phyloP scores from a whole-genome alignment of 1,139 yeast species.

The Blastobotrys indianensis region DNA sequence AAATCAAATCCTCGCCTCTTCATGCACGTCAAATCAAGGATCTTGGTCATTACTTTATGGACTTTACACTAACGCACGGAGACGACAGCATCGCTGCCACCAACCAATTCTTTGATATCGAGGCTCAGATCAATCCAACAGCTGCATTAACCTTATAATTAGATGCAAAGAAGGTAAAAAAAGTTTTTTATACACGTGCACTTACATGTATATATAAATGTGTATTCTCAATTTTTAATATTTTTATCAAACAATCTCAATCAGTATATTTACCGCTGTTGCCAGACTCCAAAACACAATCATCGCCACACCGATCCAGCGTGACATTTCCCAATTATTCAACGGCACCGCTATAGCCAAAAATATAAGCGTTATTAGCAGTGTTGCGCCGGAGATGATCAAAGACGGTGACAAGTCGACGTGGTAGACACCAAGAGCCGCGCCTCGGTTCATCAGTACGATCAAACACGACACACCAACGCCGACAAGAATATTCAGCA shows the following conservation, averaged over 20 bases:
- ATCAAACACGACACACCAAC: constrained; percentile 62
- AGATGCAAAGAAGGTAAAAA: neutral
- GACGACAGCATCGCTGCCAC: neutral
- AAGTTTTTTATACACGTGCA: neutral
- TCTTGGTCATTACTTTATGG: constrained; percentile 32
- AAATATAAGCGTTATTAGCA: constrained; percentile 49
- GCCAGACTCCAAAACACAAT: constrained; percentile 51
- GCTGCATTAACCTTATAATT: constrained; percentile 7
- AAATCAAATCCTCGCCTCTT: constrained; percentile 16
- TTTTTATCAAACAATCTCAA: constrained; percentile 23
- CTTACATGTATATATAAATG: neutral
- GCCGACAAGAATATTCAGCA: constrained; percentile 57
- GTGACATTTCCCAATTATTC: constrained; percentile 62
- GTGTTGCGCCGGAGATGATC: constrained; percentile 45
- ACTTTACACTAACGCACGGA: constrained; percentile 21
- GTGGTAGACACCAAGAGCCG: constrained; percentile 22
- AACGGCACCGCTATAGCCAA: constrained; percentile 52
- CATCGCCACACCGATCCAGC: constrained; percentile 48
- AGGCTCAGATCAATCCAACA: constrained; percentile 8
- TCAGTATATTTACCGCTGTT: constrained; percentile 27
- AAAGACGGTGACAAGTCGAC: constrained; percentile 46
- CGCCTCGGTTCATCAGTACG: constrained; percentile 33
- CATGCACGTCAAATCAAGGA: constrained; percentile 27
- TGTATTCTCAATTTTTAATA: too few species aligned
- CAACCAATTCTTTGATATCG: constrained; percentile 19